A percentile compares a stretch with the other conserved stretches of the same genome.
These are phyloP conservation scores for Dioscorea alata DNA, from an alignment of 106 monocot genomes.

Conservation along the genomic window DNA sequence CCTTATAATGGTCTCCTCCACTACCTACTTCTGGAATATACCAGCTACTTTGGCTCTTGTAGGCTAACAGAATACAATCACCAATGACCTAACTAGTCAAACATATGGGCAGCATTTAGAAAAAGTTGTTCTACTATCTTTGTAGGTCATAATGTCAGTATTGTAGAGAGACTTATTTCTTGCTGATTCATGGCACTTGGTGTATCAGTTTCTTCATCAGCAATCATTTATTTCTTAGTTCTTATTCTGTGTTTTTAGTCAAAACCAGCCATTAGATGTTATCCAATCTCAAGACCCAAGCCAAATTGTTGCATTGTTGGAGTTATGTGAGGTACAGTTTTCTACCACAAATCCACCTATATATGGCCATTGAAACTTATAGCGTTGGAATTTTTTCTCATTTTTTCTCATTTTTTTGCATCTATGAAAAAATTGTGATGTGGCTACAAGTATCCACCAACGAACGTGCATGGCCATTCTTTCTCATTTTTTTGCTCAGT, in stretches of 20 bases:
- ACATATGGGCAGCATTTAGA: constrained; percentile 63
- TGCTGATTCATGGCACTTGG: constrained; percentile 79
- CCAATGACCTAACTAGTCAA: constrained; percentile 61
- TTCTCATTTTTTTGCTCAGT: constrained; percentile 34
- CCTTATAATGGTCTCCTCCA: no score
- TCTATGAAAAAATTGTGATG: constrained; percentile 77
- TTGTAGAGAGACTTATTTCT: constrained; percentile 72
- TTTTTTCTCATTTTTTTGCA: no score
- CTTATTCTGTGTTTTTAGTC: constrained; percentile 3
- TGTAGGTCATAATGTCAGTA: constrained; percentile 78
- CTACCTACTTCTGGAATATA: no score
- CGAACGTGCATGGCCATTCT: constrained; percentile 74
- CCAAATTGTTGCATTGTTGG: constrained; percentile 71
- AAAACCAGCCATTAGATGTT: constrained; percentile 76
- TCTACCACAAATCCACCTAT: constrained; percentile 69
- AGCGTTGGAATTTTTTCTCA: constrained; percentile 83
- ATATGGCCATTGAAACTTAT: constrained; percentile 79
- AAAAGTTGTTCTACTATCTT: constrained; percentile 66
- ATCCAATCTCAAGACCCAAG: constrained; percentile 81
- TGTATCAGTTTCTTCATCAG: constrained; percentile 65
- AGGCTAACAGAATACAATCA: constrained; percentile 53
- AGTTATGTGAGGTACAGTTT: constrained; percentile 85
- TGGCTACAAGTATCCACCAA: constrained; percentile 43
- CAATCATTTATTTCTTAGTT: neutral
- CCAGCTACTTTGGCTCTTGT: no score